Evolutionary conservation across 768 basidiomycete species (phyloP).

Genomic region (Phanerochaete sordida): DNA sequence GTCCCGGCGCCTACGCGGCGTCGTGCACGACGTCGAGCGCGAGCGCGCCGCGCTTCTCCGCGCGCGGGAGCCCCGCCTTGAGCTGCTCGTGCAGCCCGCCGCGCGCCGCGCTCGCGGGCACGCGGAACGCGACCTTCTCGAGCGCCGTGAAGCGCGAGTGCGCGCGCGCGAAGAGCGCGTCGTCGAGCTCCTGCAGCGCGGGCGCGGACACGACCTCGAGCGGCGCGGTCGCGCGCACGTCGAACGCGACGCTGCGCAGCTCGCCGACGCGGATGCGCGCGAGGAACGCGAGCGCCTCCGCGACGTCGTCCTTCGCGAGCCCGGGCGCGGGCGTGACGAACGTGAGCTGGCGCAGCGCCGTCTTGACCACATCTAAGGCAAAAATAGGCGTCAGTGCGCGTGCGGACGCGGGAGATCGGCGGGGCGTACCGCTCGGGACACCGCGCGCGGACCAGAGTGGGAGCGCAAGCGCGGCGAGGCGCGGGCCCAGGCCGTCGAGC

Average conservation of each 20-base stretch:
- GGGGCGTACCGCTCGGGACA: background rate
- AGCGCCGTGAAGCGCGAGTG: background rate
- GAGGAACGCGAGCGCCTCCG: background rate
- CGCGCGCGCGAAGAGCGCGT: background rate
- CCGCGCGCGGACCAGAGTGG: background rate
- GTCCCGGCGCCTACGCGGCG: background rate
- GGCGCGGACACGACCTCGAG: background rate
- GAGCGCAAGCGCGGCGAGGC: background rate
- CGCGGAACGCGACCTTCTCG: background rate
- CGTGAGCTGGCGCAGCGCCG: background rate
- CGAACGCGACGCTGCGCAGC: background rate
- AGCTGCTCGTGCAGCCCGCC: background rate
- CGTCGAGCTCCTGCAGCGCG: background rate
- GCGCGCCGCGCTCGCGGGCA: background rate
- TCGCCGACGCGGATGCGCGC: background rate
- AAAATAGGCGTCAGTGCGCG: background rate
- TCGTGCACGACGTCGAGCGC: background rate
- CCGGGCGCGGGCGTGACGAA: background rate
- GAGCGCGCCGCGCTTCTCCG: background rate
- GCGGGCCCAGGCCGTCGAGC: background rate
- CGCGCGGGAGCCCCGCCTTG: background rate
- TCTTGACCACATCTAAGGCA: background rate
- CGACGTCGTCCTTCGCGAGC: background rate
- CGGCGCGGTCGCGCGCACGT: background rate
- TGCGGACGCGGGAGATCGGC: background rate